Evolutionary conservation across 371 early-diverging fungal genomes (phyloP), one percentile per base, ranked within the genome.

Genomic region (Actinomucor elegans): DNA sequence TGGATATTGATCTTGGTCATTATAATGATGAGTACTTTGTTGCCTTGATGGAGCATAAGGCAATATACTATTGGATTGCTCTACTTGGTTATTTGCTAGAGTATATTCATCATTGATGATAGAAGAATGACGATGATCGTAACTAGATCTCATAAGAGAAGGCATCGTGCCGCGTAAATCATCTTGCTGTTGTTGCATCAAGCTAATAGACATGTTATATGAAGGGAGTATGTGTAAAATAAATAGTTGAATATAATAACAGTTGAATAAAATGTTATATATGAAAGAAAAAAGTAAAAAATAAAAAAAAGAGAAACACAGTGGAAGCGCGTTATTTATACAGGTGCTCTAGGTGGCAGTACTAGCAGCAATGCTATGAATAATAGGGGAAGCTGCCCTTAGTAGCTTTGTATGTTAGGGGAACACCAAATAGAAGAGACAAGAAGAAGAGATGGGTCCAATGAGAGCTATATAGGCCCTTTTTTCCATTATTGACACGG

Each of bases 1-100:
- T 24, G 78, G 78, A 32, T 66, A 74, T 36, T 74, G 72, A 42
- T 71, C 72, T 46, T 57, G 50, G 35, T 71, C 69, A 32, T 64
- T 69, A 21, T 45, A 48, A 32, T 49, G 50, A 33, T 33, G 43
- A 1, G 42, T 33, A 9, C 31, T 23, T 10, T 51, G 41, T 38
- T 49, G 49, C 11, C 34, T 32, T 5, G 48, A 37, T 5, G 49
- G 27, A 5, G 49, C 26, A 18, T 37, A 49, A 18, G 49, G 31
- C 24, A 50, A 31, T 4, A 57, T 29, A 15, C 20, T 17, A 26
- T 42, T 42, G n/a, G 49, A 5, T 55, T 33, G 38, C 11, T 40
- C 28, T 29, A 32, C 28, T 31, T 36, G 31, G 20, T 44, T 31
- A 37, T 37, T 24, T 5, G 24, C 12, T 8, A 28, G 28, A 4